These are phyloP conservation scores for Theobroma cacao DNA, from an alignment of 345 rosid genomes.

Conservation along the genomic window DNA sequence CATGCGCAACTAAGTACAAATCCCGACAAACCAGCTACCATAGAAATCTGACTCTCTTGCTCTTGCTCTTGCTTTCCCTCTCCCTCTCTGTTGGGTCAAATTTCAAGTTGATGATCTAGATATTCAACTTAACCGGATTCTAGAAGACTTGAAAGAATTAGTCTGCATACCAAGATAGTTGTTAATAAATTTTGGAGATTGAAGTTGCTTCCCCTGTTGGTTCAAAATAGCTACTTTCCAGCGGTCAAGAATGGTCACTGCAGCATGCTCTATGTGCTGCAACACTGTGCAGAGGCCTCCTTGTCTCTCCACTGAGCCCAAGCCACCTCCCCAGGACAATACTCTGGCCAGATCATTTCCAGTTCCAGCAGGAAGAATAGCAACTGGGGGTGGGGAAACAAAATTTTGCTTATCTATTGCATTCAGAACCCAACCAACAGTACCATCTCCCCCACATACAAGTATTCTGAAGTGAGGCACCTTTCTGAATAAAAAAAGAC, in stretches of 20 bases:
- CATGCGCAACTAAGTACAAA: background rate
- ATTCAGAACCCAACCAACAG: slow-evolving; percentile 87
- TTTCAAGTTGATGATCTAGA: background rate
- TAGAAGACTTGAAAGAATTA: background rate
- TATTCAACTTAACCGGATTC: background rate
- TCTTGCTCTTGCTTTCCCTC: background rate
- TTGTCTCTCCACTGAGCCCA: slow-evolving; percentile 78
- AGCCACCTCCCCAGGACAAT: slow-evolving; percentile 85
- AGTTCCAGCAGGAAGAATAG: slow-evolving; percentile 94
- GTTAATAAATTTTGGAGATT: slow-evolving; percentile 73
- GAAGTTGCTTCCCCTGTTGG: slow-evolving; percentile 64
- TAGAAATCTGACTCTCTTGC: background rate
- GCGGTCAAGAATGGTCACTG: slow-evolving; percentile 85
- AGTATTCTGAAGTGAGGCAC: slow-evolving; percentile 92
- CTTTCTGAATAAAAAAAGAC: slow-evolving; percentile 75
- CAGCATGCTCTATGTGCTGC: slow-evolving; percentile 75
- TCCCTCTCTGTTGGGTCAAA: background rate
- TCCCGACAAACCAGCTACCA: background rate
- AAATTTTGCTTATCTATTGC: slow-evolving; percentile 83
- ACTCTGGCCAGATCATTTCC: slow-evolving; percentile 96
- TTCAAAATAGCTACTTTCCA: slow-evolving; percentile 72
- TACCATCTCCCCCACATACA: slow-evolving; percentile 94
- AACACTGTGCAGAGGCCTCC: slow-evolving; percentile 79
- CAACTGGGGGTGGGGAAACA: slow-evolving; percentile 94
- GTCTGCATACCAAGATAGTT: slow-evolving; percentile 67